Evolutionary conservation across 75 land plant genomes (phyloP).

Genomic region (Selaginella moellendorffii): DNA sequence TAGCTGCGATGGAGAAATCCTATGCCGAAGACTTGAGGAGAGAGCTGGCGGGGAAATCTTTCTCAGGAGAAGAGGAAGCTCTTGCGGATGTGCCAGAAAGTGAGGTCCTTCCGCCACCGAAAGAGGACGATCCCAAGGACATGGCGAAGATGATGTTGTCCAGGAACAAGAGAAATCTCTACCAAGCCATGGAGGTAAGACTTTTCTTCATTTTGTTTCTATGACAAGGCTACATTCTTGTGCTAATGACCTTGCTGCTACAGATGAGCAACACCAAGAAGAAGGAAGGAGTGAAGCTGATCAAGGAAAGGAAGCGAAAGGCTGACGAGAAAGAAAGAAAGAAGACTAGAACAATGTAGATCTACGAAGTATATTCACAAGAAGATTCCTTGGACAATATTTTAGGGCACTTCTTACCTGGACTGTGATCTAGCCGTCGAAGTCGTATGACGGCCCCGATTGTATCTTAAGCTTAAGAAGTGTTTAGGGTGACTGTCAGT

Average conservation of each 20-base stretch:
- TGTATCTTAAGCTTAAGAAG: too few relatives aligned
- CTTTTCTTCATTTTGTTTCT: neutral
- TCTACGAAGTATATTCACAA: neutral
- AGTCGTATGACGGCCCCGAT: too few relatives aligned
- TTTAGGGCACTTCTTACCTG: too few relatives aligned
- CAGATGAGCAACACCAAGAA: slow-evolving; percentile 66
- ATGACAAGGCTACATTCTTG: neutral
- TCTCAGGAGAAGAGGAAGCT: slow-evolving; percentile 1
- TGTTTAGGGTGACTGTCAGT: too few relatives aligned
- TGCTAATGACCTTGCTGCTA: slow-evolving; percentile 2
- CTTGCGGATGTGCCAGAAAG: slow-evolving; percentile 15
- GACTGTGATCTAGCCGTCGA: too few relatives aligned
- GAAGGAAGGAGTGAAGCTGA: slow-evolving; percentile 32
- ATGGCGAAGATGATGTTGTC: slow-evolving; percentile 55
- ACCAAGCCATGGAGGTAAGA: slow-evolving; percentile 64
- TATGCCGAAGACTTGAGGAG: slow-evolving; percentile 59
- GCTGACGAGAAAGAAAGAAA: slow-evolving; percentile 19
- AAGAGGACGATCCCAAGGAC: slow-evolving; percentile 15
- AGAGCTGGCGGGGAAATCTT: slow-evolving; percentile 24
- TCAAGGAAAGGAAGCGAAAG: slow-evolving; percentile 64
- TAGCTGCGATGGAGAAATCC: slow-evolving; percentile 32
- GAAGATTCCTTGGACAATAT: too few relatives aligned
- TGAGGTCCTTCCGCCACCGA: slow-evolving; percentile 15
- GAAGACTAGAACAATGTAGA: slow-evolving; percentile 1
- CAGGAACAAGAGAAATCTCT: slow-evolving; percentile 43